These are phyloP conservation scores for Jaenimonas drosophilae DNA, from an alignment of 208 protist species.

Conservation along the genomic window DNA sequence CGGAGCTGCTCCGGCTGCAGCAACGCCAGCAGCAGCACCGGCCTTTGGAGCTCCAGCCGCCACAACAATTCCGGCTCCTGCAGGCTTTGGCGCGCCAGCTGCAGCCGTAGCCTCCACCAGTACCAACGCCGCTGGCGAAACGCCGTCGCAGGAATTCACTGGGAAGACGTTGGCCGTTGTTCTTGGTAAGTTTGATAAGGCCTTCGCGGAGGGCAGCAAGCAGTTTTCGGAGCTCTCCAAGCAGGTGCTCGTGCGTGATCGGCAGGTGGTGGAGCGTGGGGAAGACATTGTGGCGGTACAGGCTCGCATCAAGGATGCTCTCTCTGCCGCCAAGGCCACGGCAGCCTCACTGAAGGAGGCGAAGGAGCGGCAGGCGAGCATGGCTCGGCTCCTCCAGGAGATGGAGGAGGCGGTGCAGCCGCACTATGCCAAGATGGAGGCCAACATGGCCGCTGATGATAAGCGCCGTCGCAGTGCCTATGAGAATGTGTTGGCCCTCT, in stretches of 20 bases:
- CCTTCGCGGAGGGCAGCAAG: slow-evolving; percentile 27
- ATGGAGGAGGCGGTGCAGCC: slow-evolving; percentile 63
- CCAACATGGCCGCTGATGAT: slow-evolving; percentile 16
- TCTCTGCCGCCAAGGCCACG: slow-evolving; percentile 35
- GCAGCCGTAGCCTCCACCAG: not conserved
- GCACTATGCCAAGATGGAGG: slow-evolving; percentile 20
- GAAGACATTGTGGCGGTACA: slow-evolving; percentile 37
- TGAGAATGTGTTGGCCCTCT: slow-evolving; percentile 40
- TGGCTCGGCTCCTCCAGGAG: slow-evolving; percentile 37
- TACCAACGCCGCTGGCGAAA: slow-evolving; percentile 4
- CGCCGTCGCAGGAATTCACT: slow-evolving; percentile 32
- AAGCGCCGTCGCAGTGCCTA: slow-evolving; percentile 32
- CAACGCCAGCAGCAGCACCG: slow-evolving; percentile 5
- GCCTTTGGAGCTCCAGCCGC: slow-evolving; percentile 6
- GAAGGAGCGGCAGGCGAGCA: slow-evolving; percentile 34
- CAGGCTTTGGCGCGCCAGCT: slow-evolving; percentile 8
- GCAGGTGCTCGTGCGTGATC: slow-evolving; percentile 50
- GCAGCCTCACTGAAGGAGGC: slow-evolving; percentile 25
- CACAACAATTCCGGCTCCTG: slow-evolving; percentile 3
- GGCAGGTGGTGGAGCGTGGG: slow-evolving; percentile 49
- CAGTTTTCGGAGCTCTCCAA: slow-evolving; percentile 44
- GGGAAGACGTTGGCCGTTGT: slow-evolving; percentile 42
- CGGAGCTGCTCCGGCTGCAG: slow-evolving; percentile 8
- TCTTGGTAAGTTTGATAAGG: slow-evolving; percentile 34
- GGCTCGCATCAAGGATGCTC: slow-evolving; percentile 33